These are phyloP conservation scores for Kodamaea suecica DNA, from an alignment of 1,139 yeast genomes.

Conservation along the genomic window DNA sequence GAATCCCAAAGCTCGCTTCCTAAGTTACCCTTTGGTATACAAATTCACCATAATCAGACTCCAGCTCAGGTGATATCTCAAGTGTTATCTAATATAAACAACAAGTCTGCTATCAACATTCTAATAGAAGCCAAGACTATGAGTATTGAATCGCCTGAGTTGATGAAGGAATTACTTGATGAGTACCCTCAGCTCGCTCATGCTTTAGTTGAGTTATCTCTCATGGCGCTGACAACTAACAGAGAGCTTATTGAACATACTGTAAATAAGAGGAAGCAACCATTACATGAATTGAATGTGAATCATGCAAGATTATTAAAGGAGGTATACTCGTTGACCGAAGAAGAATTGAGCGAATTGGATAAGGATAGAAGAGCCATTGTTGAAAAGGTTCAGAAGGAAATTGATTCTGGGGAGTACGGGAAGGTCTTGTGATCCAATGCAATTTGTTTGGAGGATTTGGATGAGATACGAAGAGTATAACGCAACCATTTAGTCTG, in stretches of 20 bases:
- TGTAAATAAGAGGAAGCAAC: constrained; percentile 31
- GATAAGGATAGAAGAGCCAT: constrained; percentile 55
- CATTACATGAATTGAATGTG: constrained; percentile 41
- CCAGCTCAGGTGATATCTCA: constrained; percentile 61
- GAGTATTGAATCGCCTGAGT: constrained; percentile 57
- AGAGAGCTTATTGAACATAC: constrained; percentile 52
- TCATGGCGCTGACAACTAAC: constrained; percentile 56
- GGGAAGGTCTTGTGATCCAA: constrained; percentile 21
- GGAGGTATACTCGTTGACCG: constrained; percentile 57
- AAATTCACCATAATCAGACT: constrained; percentile 50
- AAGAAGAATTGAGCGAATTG: constrained; percentile 58
- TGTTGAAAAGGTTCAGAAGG: constrained; percentile 38
- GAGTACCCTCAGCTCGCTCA: constrained; percentile 78
- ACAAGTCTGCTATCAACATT: constrained; percentile 51
- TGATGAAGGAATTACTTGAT: constrained; percentile 61
- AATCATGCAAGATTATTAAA: constrained; percentile 54
- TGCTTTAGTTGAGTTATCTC: constrained; percentile 74
- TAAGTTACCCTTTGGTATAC: constrained; percentile 48
- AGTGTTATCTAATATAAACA: constrained; percentile 57
- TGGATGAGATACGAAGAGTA: background rate
- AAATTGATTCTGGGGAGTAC: constrained; percentile 45
- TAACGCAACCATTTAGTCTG: no score
- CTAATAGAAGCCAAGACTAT: constrained; percentile 63
- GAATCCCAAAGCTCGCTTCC: constrained; percentile 25
- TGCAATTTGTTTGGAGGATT: background rate